Conservation (phyloP, 2,329 filamentous ascomycete genomes). For the Beauveria medogensis region DNA sequence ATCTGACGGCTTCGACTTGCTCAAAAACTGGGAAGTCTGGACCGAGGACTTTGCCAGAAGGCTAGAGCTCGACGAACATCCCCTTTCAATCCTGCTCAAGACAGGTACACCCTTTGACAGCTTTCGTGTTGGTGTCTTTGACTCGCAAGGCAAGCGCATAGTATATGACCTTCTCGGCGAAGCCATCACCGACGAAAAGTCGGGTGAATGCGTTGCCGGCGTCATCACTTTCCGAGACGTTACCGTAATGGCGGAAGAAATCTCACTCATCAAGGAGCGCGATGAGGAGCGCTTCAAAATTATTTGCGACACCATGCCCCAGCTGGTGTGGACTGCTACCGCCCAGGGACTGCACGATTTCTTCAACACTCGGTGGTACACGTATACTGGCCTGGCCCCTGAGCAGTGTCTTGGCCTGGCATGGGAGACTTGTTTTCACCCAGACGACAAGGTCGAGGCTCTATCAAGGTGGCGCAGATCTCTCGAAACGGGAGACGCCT, state of each 20-base stretch:
- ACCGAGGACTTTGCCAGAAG: slow-evolving; percentile 56
- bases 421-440: slow-evolving; percentile 60
- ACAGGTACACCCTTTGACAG: slow-evolving; percentile 52
- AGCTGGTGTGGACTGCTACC: slow-evolving; percentile 66
- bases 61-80: slow-evolving; percentile 53
- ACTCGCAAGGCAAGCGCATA: slow-evolving; percentile 41
- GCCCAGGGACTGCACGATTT: slow-evolving; percentile 62
- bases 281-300: slow-evolving; percentile 68
- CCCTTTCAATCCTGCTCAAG: slow-evolving; percentile 55
- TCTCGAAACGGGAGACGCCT: slow-evolving; percentile 59
- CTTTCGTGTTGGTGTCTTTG: slow-evolving; percentile 55
- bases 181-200: slow-evolving; percentile 56
- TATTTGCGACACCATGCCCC: slow-evolving; percentile 67
- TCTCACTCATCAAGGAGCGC: slow-evolving; percentile 59
- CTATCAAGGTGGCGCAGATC: slow-evolving; percentile 51
- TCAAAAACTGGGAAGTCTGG: slow-evolving; percentile 54
- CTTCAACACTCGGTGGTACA: slow-evolving; percentile 70
- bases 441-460: slow-evolving; percentile 57
- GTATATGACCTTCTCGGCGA: slow-evolving; percentile 62
- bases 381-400: slow-evolving; percentile 62
- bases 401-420: slow-evolving; percentile 54
- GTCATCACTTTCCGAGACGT: slow-evolving; percentile 66
- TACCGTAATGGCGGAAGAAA: slow-evolving; percentile 60
- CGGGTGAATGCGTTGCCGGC: slow-evolving; percentile 65
- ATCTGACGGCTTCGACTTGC: slow-evolving; percentile 45